A percentile compares a stretch with the other conserved stretches of the same genome.
phyloP scores from a whole-genome alignment of 2,329 filamentous ascomycete species.

The Xenosphaeropsis pyriputrescens region DNA sequence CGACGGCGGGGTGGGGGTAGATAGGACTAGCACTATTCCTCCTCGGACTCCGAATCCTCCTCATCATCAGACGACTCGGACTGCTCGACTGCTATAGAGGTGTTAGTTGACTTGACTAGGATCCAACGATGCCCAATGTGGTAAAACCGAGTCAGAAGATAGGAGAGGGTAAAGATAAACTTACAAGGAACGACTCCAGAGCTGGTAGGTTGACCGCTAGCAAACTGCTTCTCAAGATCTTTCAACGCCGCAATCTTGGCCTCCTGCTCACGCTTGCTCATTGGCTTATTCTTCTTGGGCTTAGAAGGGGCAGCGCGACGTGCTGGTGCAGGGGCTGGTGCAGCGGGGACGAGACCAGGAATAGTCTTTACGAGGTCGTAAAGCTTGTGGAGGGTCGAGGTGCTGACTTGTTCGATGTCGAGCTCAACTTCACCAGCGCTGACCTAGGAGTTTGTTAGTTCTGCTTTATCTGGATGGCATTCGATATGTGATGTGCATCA shows the following conservation, averaged over 20 bases:
- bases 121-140: not conserved
- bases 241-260: constrained; percentile 48
- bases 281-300: constrained; percentile 54
- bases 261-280: constrained; percentile 60
- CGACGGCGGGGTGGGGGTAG: not conserved
- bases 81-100: constrained; percentile 15
- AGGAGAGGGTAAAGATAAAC: constrained; percentile 1
- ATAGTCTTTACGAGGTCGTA: constrained; percentile 31
- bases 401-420: constrained; percentile 43
- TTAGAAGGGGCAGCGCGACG: constrained; percentile 4
- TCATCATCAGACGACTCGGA: constrained; percentile 36
- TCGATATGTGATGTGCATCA: too few species aligned
- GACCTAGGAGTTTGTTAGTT: too few species aligned
- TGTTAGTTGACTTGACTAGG: constrained; percentile 7
- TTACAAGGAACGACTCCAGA: constrained; percentile 17
- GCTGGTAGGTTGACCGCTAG: constrained; percentile 20
- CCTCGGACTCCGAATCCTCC: constrained; percentile 34
- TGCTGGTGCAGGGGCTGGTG: constrained; percentile 1
- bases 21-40: constrained; percentile 15
- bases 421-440: constrained; percentile 40
- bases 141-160: not conserved
- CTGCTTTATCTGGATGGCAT: too few species aligned
- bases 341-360: constrained; percentile 28
- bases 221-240: constrained; percentile 36
- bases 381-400: constrained; percentile 37